phyloP scores from a whole-genome alignment of 495 filamentous ascomycete genomes.

The Patellaria atrata region DNA sequence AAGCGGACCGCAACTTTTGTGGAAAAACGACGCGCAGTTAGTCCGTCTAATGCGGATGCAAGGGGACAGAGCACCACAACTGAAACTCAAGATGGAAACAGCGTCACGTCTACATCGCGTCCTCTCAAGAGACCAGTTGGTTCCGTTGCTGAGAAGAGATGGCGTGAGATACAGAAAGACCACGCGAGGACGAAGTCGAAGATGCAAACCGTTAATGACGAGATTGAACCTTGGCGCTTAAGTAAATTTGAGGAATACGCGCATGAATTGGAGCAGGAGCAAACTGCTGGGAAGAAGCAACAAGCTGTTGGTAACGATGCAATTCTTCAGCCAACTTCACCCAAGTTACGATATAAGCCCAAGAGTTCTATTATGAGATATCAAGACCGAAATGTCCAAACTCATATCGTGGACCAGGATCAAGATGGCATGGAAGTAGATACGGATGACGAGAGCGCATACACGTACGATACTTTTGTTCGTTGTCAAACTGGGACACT shows the following conservation, averaged over 20 bases:
- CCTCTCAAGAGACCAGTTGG: slow-evolving; percentile 19
- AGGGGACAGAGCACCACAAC: no score
- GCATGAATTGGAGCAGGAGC: slow-evolving; percentile 12
- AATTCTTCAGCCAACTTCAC: no score
- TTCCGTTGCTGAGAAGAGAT: slow-evolving; percentile 9
- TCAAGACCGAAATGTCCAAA: slow-evolving; percentile 16
- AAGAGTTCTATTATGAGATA: slow-evolving; percentile 21
- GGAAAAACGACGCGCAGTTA: no score
- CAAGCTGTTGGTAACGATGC: background rate
- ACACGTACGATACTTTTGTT: slow-evolving; percentile 51
- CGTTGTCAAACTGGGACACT: slow-evolving; percentile 17
- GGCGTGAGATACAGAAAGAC: slow-evolving; percentile 7
- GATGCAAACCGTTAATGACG: slow-evolving; percentile 23
- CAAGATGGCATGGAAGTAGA: slow-evolving; percentile 22
- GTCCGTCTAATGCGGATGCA: no score
- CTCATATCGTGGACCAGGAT: slow-evolving; percentile 8
- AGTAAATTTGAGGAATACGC: slow-evolving; percentile 13
- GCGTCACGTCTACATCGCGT: background rate
- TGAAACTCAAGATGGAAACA: no score
- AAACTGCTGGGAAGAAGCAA: background rate
- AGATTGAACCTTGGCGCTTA: slow-evolving; percentile 15
- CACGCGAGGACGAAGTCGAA: background rate
- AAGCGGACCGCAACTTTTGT: no score
- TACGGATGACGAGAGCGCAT: slow-evolving; percentile 37
- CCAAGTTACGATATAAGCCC: slow-evolving; percentile 17